Evolutionary conservation across 179 eudicot genomes (phyloP).

Genomic region (Actinidia arguta): DNA sequence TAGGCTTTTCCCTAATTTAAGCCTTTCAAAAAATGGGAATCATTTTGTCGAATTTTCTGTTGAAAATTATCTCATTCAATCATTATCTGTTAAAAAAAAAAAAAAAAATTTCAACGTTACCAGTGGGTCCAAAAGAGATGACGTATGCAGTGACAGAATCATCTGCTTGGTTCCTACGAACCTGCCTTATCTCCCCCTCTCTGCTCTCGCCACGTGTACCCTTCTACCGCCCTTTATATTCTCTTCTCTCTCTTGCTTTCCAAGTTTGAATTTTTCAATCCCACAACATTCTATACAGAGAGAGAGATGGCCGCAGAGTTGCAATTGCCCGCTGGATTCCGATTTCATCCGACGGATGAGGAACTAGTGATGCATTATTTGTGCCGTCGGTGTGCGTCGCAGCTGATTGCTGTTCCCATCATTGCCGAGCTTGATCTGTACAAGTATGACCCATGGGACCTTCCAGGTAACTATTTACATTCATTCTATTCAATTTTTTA

Average conservation of each 20-base stretch:
- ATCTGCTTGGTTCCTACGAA: background rate
- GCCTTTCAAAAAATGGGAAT: too few species aligned
- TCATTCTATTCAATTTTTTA: background rate
- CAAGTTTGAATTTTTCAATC: slow-evolving; percentile 22
- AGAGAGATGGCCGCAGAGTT: background rate
- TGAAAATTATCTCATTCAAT: too few species aligned
- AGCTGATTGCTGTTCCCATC: slow-evolving; percentile 58
- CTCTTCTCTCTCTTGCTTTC: slow-evolving; percentile 11
- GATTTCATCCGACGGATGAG: slow-evolving; percentile 80
- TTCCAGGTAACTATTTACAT: slow-evolving; percentile 52
- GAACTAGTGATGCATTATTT: slow-evolving; percentile 74
- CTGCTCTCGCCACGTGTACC: slow-evolving; percentile 3
- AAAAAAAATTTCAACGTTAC: background rate
- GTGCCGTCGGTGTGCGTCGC: slow-evolving; percentile 67
- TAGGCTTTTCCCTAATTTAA: too few species aligned
- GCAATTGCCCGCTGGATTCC: slow-evolving; percentile 67
- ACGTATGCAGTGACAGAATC: slow-evolving; percentile 36
- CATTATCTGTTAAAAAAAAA: too few species aligned
- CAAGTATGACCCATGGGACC: slow-evolving; percentile 75
- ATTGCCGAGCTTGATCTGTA: slow-evolving; percentile 77
- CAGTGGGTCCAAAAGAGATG: slow-evolving; percentile 5
- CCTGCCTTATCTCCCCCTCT: slow-evolving; percentile 22
- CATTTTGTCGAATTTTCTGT: too few species aligned
- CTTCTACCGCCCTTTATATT: slow-evolving; percentile 9
- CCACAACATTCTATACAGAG: background rate